phyloP scores from a whole-genome alignment of 352 stramenopile genomes.

The Halophytophthora batemanensis region DNA sequence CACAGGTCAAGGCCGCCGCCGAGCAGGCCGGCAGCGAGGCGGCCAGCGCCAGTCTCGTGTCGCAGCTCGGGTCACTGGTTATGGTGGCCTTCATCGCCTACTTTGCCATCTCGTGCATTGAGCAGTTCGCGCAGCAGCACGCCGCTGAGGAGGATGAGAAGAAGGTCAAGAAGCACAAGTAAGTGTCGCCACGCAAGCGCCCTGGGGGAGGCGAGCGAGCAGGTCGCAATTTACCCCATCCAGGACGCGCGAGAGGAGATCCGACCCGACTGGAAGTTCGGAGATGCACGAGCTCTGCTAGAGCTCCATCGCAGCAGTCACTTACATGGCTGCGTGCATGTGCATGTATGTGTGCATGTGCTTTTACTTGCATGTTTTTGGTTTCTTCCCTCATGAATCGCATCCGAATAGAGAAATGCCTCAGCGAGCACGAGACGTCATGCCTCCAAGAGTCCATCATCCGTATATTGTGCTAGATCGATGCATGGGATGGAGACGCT shows the following conservation, averaged over 20 bases:
- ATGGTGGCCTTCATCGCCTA: slow-evolving; percentile 89
- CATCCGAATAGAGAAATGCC: slow-evolving; percentile 28
- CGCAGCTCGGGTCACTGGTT: slow-evolving; percentile 69
- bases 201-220: background rate
- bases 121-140: slow-evolving; percentile 90
- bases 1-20: slow-evolving; percentile 47
- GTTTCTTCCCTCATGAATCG: slow-evolving; percentile 19
- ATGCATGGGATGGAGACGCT: background rate
- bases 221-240: too few relatives aligned
- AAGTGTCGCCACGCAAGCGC: slow-evolving; percentile 13
- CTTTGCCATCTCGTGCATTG: slow-evolving; percentile 89
- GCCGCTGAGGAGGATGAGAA: slow-evolving; percentile 85
- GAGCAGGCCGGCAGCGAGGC: slow-evolving; percentile 48
- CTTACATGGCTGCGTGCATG: background rate
- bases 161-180: slow-evolving; percentile 79
- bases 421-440: background rate
- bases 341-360: slow-evolving; percentile 5
- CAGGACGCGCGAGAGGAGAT: slow-evolving; percentile 1
- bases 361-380: slow-evolving; percentile 23
- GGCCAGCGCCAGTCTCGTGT: slow-evolving; percentile 66
- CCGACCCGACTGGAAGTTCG: background rate
- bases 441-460: too few relatives aligned
- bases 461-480: background rate
- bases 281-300: background rate
- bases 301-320: background rate